phyloP scores from a whole-genome alignment of 148 eudicot genomes.

The Chenopodium quinoa region DNA sequence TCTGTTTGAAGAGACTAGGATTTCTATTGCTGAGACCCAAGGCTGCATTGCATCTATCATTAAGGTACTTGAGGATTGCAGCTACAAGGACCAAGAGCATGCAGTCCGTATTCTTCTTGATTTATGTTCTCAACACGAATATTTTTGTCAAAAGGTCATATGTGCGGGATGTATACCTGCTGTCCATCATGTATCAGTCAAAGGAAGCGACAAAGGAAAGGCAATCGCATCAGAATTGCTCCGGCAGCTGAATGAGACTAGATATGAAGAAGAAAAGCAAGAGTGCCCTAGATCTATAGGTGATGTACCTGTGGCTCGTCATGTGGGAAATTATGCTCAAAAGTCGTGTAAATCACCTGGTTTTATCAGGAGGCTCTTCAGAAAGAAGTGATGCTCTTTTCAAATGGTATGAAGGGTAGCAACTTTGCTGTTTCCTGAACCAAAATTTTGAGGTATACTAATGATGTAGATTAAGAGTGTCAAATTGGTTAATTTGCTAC shows the following conservation, averaged over 20 bases:
- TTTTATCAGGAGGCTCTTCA: constrained; percentile 32
- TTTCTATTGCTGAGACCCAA: constrained; percentile 47
- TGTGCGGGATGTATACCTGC: constrained; percentile 65
- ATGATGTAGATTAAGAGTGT: neutral
- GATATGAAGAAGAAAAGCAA: constrained; percentile 17
- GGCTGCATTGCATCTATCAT: constrained; percentile 67
- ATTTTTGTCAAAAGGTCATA: constrained; percentile 59
- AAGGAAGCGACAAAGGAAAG: constrained; percentile 65
- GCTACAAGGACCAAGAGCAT: constrained; percentile 55
- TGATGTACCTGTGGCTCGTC: constrained; percentile 6
- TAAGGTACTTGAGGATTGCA: constrained; percentile 51
- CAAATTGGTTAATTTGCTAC: neutral
- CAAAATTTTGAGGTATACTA: constrained; percentile 15
- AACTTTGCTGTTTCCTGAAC: neutral
- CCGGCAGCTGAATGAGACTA: constrained; percentile 40
- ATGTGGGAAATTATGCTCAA: constrained; percentile 15
- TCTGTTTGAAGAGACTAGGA: constrained; percentile 37
- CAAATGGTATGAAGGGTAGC: neutral
- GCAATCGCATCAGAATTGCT: constrained; percentile 57
- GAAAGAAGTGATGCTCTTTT: constrained; percentile 23
- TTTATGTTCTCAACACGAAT: constrained; percentile 49
- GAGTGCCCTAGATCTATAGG: constrained; percentile 21
- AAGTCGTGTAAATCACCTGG: constrained; percentile 32
- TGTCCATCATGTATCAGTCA: constrained; percentile 36
- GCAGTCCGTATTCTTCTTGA: constrained; percentile 58